These are phyloP conservation scores for Ambrosiella xylebori DNA, from an alignment of 2,329 filamentous ascomycete species.

Conservation along the genomic window DNA sequence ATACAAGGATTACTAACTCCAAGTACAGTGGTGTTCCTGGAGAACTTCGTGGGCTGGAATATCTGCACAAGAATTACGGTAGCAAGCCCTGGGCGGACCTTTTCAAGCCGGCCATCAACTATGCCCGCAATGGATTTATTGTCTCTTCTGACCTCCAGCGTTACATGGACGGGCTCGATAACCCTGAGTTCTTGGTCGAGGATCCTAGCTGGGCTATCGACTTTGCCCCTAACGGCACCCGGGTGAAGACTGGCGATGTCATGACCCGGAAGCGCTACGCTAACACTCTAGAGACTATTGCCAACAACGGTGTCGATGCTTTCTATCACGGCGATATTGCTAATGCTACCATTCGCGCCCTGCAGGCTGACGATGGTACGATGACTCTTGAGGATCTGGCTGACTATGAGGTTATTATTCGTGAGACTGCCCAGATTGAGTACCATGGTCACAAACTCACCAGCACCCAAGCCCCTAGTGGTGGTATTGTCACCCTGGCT, in stretches of 20 bases:
- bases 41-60: slow-evolving; percentile 55
- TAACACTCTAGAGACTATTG: slow-evolving; percentile 54
- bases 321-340: slow-evolving; percentile 64
- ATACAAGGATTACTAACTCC: not conserved
- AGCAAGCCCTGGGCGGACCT: slow-evolving; percentile 47
- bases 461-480: slow-evolving; percentile 50
- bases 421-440: slow-evolving; percentile 41
- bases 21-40: slow-evolving; percentile 42
- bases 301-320: slow-evolving; percentile 44
- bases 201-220: slow-evolving; percentile 67
- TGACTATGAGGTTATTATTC: slow-evolving; percentile 51
- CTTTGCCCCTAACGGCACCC: slow-evolving; percentile 60
- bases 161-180: slow-evolving; percentile 42
- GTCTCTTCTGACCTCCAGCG: slow-evolving; percentile 53
- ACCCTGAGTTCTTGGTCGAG: slow-evolving; percentile 45
- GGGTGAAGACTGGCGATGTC: slow-evolving; percentile 49
- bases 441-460: slow-evolving; percentile 57
- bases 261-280: slow-evolving; percentile 63
- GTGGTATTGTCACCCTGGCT: slow-evolving; percentile 55
- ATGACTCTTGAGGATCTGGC: slow-evolving; percentile 64
- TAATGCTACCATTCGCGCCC: slow-evolving; percentile 50
- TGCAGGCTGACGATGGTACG: slow-evolving; percentile 58
- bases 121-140: slow-evolving; percentile 56
- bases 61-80: slow-evolving; percentile 54
- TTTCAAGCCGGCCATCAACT: slow-evolving; percentile 50